Evolutionary conservation across 2,329 filamentous ascomycete genomes (phyloP).

Genomic region (Hypoxylon sp.): DNA sequence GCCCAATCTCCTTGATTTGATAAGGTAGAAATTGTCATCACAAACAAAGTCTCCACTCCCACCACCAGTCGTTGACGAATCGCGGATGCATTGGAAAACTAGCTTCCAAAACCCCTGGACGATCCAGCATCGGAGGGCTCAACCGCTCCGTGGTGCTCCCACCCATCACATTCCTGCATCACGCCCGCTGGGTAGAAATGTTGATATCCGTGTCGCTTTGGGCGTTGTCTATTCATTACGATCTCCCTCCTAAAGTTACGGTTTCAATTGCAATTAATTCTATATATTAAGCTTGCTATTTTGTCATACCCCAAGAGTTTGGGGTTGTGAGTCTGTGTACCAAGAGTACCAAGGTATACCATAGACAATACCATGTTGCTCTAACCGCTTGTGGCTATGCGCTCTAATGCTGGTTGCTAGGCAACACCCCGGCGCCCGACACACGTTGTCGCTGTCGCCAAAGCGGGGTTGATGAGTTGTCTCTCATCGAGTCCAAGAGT

Average conservation of each 20-base stretch:
- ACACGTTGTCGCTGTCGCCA: slow-evolving; percentile 23
- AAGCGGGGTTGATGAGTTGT: slow-evolving; percentile 39
- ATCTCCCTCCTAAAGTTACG: slow-evolving; percentile 21
- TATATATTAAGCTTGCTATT: slow-evolving; percentile 19
- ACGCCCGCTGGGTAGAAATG: slow-evolving; percentile 20
- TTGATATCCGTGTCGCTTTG: slow-evolving; percentile 19
- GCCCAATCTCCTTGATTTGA: slow-evolving; percentile 52
- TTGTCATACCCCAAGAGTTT: slow-evolving; percentile 3
- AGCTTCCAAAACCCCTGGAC: slow-evolving; percentile 29
- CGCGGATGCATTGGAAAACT: slow-evolving; percentile 18
- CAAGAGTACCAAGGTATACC: slow-evolving; percentile 8
- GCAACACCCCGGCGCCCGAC: slow-evolving; percentile 33
- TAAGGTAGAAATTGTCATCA: slow-evolving; percentile 43
- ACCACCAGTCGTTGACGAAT: slow-evolving; percentile 35
- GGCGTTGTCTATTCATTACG: slow-evolving; percentile 24
- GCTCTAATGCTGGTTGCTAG: slow-evolving; percentile 35
- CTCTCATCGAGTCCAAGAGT: slow-evolving; percentile 6
- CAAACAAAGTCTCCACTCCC: slow-evolving; percentile 34
- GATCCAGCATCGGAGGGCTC: slow-evolving; percentile 18
- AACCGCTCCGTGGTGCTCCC: slow-evolving; percentile 26
- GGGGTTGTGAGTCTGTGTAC: background rate
- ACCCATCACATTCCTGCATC: slow-evolving; percentile 27
- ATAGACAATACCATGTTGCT: slow-evolving; percentile 10
- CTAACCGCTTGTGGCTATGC: slow-evolving; percentile 26
- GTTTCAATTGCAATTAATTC: slow-evolving; percentile 26